Evolutionary conservation across 176 grass and related monocot species (phyloP).

Genomic region (Cenchrus fungigraminus): DNA sequence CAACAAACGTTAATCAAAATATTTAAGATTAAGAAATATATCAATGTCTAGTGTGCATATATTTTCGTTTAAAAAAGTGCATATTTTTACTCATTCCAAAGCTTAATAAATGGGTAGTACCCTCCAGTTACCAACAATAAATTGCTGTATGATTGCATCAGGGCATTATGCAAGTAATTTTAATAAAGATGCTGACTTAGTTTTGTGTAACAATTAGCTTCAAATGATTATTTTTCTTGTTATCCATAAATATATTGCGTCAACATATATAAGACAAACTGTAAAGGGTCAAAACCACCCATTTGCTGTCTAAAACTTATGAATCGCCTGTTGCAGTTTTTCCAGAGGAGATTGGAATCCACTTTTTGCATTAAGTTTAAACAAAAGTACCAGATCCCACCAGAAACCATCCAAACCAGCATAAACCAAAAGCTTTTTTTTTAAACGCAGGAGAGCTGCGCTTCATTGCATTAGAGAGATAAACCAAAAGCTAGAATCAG

Average conservation of each 20-base stretch:
- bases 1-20: conserved; percentile 7
- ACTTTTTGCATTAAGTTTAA: not conserved
- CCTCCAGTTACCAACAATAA: not conserved
- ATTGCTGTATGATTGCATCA: not conserved
- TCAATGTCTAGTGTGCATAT: not conserved
- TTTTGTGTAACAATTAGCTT: conserved; percentile 1
- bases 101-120: not conserved
- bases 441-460: no score
- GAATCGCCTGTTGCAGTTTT: not conserved
- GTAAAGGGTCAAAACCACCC: not conserved
- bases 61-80: no score
- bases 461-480: no score
- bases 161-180: conserved; percentile 27
- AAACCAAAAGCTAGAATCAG: not conserved
- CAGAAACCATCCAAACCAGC: not conserved
- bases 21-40: not conserved
- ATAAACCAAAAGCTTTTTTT: not conserved
- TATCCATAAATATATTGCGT: not conserved
- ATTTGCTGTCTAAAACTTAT: not conserved
- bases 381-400: not conserved
- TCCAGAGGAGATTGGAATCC: not conserved
- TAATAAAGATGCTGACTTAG: not conserved
- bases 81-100: not conserved
- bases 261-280: not conserved
- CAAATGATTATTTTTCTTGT: not conserved